Evolutionary conservation across 768 basidiomycete genomes (phyloP).

Genomic region (Kwoniella sp.): DNA sequence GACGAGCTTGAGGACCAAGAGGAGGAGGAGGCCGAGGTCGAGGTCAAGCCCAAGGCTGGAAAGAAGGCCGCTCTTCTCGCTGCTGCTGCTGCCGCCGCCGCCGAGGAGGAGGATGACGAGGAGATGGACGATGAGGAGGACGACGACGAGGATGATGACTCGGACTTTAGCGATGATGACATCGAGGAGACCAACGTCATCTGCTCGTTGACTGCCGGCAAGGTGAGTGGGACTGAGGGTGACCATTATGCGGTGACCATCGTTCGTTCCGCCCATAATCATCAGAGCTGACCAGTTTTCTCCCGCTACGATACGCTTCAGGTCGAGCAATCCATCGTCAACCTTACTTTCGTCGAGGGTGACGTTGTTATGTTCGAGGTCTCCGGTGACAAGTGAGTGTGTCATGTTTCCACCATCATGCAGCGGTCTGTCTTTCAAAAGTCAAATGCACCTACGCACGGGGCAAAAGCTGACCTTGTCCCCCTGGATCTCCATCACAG

Average conservation of each 20-base stretch:
- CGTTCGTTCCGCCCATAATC: background rate
- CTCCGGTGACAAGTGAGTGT: constrained; percentile 71
- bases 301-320: constrained; percentile 55
- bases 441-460: background rate
- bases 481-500: constrained; percentile 24
- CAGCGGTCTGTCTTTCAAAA: background rate
- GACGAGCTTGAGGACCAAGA: constrained; percentile 57
- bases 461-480: background rate
- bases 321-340: constrained; percentile 75
- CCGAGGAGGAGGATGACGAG: constrained; percentile 29
- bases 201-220: constrained; percentile 78
- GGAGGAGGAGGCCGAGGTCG: constrained; percentile 52
- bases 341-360: constrained; percentile 70
- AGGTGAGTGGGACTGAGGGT: constrained; percentile 61
- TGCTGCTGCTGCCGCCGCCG: constrained; percentile 23
- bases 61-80: constrained; percentile 58
- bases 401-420: too few relatives aligned
- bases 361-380: constrained; percentile 68
- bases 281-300: constrained; percentile 14
- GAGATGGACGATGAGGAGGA: constrained; percentile 35
- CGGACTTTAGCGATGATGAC: constrained; percentile 46
- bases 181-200: constrained; percentile 62
- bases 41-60: constrained; percentile 63
- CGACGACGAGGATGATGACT: constrained; percentile 55
- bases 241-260: background rate